Conservation (phyloP, 768 basidiomycete genomes). For the Rhodosporidiobolus odoratus region DNA sequence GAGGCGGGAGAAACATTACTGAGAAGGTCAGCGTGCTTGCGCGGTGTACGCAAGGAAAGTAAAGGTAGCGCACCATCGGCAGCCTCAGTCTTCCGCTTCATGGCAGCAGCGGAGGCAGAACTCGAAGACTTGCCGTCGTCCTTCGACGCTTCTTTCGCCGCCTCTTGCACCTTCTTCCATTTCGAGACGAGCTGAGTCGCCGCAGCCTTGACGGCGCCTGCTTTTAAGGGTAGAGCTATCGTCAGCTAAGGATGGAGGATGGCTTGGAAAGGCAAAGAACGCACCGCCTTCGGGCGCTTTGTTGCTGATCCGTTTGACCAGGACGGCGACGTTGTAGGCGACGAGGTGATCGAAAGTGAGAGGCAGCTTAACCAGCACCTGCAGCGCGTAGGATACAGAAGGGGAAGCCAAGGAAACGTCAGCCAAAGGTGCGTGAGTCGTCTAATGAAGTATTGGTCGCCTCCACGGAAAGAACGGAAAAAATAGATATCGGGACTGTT, state of each 20-base stretch:
- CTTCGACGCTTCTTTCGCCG: neutral
- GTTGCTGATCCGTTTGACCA: neutral
- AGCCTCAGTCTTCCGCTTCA: slow-evolving; percentile 11
- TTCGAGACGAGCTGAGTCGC: slow-evolving; percentile 8
- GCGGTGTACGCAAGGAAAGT: neutral
- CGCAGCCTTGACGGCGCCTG: slow-evolving; percentile 14
- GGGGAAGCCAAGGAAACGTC: neutral
- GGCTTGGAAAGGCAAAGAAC: neutral
- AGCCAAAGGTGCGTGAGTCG: neutral
- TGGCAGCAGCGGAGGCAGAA: neutral
- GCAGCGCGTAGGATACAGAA: neutral
- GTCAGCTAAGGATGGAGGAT: neutral
- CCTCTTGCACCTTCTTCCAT: slow-evolving; percentile 19
- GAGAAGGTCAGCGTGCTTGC: neutral
- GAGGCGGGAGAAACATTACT: too few species aligned
- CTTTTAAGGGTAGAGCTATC: rapidly evolving
- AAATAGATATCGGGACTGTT: neutral
- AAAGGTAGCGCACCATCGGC: neutral
- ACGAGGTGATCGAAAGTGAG: slow-evolving; percentile 2
- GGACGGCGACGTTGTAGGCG: neutral
- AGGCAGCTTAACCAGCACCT: slow-evolving; percentile 25
- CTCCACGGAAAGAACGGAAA: neutral
- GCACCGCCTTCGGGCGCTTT: slow-evolving; percentile 17
- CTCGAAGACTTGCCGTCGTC: neutral
- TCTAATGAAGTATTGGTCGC: neutral